Evolutionary conservation across 2,329 filamentous ascomycete genomes (phyloP).

Genomic region (Colletotrichum liaoningense): DNA sequence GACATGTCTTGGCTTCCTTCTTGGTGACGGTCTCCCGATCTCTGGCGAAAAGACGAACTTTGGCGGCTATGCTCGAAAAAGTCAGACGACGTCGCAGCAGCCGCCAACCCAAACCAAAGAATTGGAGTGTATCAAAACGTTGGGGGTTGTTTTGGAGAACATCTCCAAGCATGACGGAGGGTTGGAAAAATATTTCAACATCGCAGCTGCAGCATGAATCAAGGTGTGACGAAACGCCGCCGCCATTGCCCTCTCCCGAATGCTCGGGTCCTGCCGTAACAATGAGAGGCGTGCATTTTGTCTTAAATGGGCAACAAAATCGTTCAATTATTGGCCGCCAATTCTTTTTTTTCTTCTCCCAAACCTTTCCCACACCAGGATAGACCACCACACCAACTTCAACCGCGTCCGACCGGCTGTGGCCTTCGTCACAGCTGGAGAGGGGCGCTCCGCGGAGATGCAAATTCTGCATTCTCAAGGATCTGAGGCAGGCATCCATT

Average conservation of each 20-base stretch:
- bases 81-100: background rate
- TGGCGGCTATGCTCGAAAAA: slow-evolving; percentile 3
- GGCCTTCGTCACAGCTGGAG: background rate
- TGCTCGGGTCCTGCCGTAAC: slow-evolving; percentile 31
- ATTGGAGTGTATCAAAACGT: background rate
- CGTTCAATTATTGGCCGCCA: slow-evolving; percentile 15
- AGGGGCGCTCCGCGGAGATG: slow-evolving; percentile 28
- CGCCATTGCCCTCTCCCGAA: slow-evolving; percentile 25
- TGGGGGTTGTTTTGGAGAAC: slow-evolving; percentile 12
- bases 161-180: slow-evolving; percentile 23
- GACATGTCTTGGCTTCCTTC: slow-evolving; percentile 9
- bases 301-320: slow-evolving; percentile 15
- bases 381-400: slow-evolving; percentile 16
- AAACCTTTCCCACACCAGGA: slow-evolving; percentile 21
- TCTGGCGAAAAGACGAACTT: slow-evolving; percentile 19
- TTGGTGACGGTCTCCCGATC: background rate
- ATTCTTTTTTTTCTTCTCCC: background rate
- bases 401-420: background rate
- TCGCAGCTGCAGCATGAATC: slow-evolving; percentile 1
- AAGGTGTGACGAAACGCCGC: slow-evolving; percentile 28
- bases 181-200: slow-evolving; percentile 26
- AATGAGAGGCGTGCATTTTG: background rate
- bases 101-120: background rate
- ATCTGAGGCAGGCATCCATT: slow-evolving; percentile 33
- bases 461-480: slow-evolving; percentile 25